Conservation (phyloP, 208 protist genomes). For the Polymyxa betae region DNA sequence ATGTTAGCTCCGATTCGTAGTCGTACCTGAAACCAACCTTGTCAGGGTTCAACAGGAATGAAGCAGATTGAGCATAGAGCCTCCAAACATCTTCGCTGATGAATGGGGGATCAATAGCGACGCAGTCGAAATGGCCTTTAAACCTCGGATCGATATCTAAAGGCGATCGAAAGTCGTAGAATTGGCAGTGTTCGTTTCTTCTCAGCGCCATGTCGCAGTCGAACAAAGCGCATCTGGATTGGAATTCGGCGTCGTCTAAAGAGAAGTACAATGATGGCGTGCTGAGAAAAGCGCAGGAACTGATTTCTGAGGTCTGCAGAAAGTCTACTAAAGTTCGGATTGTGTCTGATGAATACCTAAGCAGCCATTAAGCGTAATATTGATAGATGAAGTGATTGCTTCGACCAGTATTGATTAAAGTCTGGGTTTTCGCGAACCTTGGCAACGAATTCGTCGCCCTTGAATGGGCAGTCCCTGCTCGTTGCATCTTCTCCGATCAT, state of each 20-base stretch:
- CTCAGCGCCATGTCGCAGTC: slow-evolving; percentile 43
- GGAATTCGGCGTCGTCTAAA: neutral
- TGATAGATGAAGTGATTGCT: neutral
- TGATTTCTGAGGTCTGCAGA: neutral
- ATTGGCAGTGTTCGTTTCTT: slow-evolving; percentile 24
- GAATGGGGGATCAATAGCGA: slow-evolving; percentile 64
- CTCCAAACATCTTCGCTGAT: slow-evolving; percentile 58
- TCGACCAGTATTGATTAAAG: slow-evolving; percentile 42
- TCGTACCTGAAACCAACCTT: neutral
- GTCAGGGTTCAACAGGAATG: neutral
- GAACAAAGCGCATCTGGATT: neutral
- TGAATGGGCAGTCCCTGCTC: no score
- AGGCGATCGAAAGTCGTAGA: slow-evolving; percentile 58
- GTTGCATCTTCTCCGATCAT: no score
- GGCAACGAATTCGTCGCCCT: neutral
- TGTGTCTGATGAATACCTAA: slow-evolving; percentile 56
- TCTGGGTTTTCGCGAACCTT: neutral
- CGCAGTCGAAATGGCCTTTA: slow-evolving; percentile 43
- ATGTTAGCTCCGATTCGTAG: neutral
- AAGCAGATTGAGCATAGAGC: slow-evolving; percentile 35
- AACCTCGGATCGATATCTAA: neutral
- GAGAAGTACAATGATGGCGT: slow-evolving; percentile 60
- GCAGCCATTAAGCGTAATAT: neutral
- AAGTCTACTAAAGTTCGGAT: slow-evolving; percentile 49
- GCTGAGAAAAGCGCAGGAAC: slow-evolving; percentile 50